Base-by-base conservation (phyloP, 225 moss, liverwort and hornwort species). In the Bryoerythrophyllum caledonicum region DNA sequence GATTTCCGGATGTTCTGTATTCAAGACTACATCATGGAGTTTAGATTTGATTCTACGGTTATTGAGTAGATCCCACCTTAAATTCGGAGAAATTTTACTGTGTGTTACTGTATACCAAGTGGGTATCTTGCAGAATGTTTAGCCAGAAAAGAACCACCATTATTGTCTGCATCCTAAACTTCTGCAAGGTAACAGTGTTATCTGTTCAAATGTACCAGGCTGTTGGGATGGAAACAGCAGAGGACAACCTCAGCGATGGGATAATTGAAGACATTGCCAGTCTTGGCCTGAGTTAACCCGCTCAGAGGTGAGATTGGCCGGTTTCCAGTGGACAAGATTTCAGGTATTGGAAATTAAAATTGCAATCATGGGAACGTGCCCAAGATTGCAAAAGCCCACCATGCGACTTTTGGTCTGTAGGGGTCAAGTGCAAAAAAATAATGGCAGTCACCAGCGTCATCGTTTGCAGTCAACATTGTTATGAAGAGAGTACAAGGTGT, bases 231-330 rank as follows among this genome's bases (percentile, higher is more conserved):
- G 83, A 83, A 70, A 80, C 59, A 55, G 76, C 80, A 63, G 76
- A 81, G 25, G 88, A 88, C 69, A 54, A 79, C 63, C 73, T 78
- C 61, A 85, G 76, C 37, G 81, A 83, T 70, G 85, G 82, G 30
- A 85, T 85, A 49, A 77, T 56, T 69, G 87, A 88, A 80, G 87
- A 85, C 34, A 88, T 85, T 58, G 68, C 67, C 9, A 64, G 59
- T 75, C 65, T 60, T 75, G 72, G 65, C 46, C 72, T 48, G 46
- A 75, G 24, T 57, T 88, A 78, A 83, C 12, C 46, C 12, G 13
- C 1, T 25, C 25, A 32, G 21, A 81, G 32, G 27, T 66, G 30
- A 57, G n/a, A 43, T 65, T 71, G 41, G 9, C 37, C 37, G 2
- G 30, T 30, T n/a, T n/a, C n/a, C n/a, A n/a, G n/a, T n/a, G n/a